phyloP scores from a whole-genome alignment of 2,329 filamentous ascomycete genomes.

The Zymoseptoria pseudotritici region DNA sequence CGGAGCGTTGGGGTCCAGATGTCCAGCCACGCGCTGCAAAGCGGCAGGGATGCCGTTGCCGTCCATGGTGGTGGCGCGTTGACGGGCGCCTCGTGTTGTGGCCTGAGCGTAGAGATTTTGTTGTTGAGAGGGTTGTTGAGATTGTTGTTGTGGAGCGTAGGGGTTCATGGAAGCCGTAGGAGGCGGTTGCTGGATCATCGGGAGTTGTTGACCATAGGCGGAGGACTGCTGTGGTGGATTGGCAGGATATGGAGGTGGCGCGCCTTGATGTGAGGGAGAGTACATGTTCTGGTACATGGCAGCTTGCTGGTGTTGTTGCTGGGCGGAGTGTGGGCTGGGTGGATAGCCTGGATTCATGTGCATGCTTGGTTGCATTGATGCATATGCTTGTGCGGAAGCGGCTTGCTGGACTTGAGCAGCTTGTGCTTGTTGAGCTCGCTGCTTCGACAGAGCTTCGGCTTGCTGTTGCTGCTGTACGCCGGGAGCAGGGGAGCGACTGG shows the following conservation, averaged over 20 bases:
- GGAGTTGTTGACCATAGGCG: conserved; percentile 65
- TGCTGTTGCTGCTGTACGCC: conserved; percentile 94
- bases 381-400: conserved; percentile 28
- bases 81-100: conserved; percentile 68
- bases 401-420: conserved; percentile 38
- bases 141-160: conserved; percentile 20
- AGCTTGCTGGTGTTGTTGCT: conserved; percentile 39
- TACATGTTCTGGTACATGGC: conserved; percentile 73
- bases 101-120: conserved; percentile 58
- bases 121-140: background rate
- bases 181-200: conserved; percentile 52
- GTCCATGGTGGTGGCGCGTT: conserved; percentile 93
- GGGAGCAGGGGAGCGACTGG: conserved; percentile 80
- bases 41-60: conserved; percentile 83
- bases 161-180: conserved; percentile 33
- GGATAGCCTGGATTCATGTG: conserved; percentile 35
- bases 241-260: conserved; percentile 71
- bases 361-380: conserved; percentile 14
- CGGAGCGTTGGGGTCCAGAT: conserved; percentile 87
- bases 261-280: conserved; percentile 55
- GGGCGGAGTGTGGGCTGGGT: conserved; percentile 28
- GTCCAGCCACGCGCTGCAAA: conserved; percentile 90
- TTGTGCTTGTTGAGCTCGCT: conserved; percentile 59
- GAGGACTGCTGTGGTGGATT: conserved; percentile 48
- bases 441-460: conserved; percentile 87